Percentiles rank a stretch among this genome's conserved stretches.
Conservation (phyloP, 2,329 filamentous ascomycete genomes). For the Neofusicoccum sp. region DNA sequence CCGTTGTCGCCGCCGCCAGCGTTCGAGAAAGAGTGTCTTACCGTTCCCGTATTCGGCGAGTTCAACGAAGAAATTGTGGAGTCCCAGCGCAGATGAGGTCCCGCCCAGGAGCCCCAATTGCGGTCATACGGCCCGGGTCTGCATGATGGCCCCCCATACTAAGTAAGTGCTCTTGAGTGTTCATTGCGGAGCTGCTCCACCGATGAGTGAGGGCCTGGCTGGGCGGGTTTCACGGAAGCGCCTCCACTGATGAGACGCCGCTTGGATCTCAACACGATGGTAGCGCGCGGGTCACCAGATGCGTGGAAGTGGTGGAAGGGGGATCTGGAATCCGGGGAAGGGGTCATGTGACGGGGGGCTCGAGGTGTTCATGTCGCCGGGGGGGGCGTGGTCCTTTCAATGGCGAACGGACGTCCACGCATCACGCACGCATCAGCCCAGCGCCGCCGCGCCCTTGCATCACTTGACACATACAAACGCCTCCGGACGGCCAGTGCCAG, state of each 20-base stretch:
- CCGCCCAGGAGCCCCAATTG: neutral
- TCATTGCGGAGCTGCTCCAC: slow-evolving; percentile 1
- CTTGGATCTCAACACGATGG: neutral
- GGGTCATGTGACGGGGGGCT: slow-evolving; percentile 9
- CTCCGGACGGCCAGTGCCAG: slow-evolving; percentile 1
- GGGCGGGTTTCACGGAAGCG: neutral
- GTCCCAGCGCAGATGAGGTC: neutral
- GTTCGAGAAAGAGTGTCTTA: slow-evolving; percentile 5
- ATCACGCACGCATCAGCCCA: slow-evolving; percentile 13
- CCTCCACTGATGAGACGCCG: neutral
- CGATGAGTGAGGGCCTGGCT: neutral
- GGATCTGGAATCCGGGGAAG: slow-evolving; percentile 6
- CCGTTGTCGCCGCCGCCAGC: neutral
- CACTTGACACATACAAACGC: slow-evolving; percentile 15
- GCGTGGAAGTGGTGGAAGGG: too few species aligned
- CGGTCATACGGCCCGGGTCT: neutral
- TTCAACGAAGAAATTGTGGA: neutral
- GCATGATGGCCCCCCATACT: too few species aligned
- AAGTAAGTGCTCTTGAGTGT: too few species aligned
- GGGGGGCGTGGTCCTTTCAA: neutral
- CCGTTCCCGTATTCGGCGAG: neutral
- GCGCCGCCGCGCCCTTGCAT: slow-evolving; percentile 8
- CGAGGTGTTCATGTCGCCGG: neutral
- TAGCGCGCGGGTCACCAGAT: neutral
- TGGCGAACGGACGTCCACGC: slow-evolving; percentile 6